Percentiles rank a stretch among this genome's conserved stretches.
Evolutionary conservation across 202 grass and related monocot species (phyloP).

Genomic region (Carex sylvatica): DNA sequence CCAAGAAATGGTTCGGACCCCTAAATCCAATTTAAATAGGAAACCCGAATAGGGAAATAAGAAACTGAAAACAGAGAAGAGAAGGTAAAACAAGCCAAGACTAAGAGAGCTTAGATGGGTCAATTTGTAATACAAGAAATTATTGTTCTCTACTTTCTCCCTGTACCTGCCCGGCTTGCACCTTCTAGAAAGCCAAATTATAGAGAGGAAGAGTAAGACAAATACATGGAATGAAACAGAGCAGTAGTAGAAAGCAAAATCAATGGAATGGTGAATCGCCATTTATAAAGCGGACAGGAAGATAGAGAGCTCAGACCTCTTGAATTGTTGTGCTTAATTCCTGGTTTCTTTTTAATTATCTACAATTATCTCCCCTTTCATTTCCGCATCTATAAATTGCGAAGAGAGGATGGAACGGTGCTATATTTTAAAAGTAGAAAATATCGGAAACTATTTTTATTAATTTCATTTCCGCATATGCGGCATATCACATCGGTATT

Average conservation of each 20-base stretch:
- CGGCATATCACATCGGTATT: too few relatives aligned
- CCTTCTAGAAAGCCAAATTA: slow-evolving; percentile 20
- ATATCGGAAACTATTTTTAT: too few relatives aligned
- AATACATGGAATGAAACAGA: slow-evolving; percentile 29
- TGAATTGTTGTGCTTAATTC: too few relatives aligned
- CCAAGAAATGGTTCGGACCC: slow-evolving; percentile 46
- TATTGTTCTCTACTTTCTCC: slow-evolving; percentile 3
- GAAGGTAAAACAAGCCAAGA: slow-evolving; percentile 24
- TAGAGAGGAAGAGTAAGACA: slow-evolving; percentile 22
- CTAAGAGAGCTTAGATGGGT: slow-evolving; percentile 33
- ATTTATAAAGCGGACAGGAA: background rate
- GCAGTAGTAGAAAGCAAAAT: background rate
- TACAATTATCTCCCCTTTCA: too few relatives aligned
- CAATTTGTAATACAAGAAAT: slow-evolving; percentile 19
- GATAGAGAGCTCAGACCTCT: background rate
- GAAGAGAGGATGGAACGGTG: too few relatives aligned
- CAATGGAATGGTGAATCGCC: background rate
- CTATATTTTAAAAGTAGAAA: too few relatives aligned
- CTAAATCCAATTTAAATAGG: slow-evolving; percentile 33
- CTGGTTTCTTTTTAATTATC: too few relatives aligned
- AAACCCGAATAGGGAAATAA: slow-evolving; percentile 27
- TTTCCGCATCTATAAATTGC: too few relatives aligned
- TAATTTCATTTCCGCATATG: too few relatives aligned
- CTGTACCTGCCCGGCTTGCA: slow-evolving; percentile 22
- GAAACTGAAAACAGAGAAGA: slow-evolving; percentile 29